Percentiles rank a stretch among this genome's conserved stretches.
These are phyloP conservation scores for Tubosaeta sp. DNA, from an alignment of 768 basidiomycete genomes.

Conservation along the genomic window DNA sequence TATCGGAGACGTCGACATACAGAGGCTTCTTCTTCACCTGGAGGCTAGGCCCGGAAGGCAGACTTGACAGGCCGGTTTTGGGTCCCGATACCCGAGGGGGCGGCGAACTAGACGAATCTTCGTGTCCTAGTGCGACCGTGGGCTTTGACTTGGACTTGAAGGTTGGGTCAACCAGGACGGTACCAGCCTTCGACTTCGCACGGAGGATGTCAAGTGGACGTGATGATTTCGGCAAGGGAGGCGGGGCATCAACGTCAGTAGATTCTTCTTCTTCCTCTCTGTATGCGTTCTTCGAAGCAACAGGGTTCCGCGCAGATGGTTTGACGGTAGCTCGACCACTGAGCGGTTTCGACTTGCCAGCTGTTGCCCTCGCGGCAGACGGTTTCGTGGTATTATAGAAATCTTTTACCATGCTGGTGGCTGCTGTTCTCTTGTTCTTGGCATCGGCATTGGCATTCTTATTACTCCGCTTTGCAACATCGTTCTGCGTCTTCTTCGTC, in stretches of 20 bases:
- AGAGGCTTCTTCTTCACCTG: constrained; percentile 10
- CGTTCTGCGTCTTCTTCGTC: background rate
- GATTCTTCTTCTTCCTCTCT: constrained; percentile 9
- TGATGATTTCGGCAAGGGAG: constrained; percentile 10
- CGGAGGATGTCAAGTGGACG: constrained; percentile 29
- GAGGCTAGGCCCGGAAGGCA: background rate
- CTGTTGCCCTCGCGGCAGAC: background rate
- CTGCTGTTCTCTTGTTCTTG: background rate
- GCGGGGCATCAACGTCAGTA: background rate
- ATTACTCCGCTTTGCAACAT: background rate
- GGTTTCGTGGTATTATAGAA: constrained; percentile 9
- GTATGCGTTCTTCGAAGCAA: background rate
- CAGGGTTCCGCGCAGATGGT: background rate
- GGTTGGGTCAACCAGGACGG: background rate
- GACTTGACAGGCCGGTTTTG: background rate
- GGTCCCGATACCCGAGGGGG: background rate
- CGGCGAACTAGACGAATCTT: constrained; percentile 10
- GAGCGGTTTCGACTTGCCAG: constrained; percentile 2
- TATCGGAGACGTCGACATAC: constrained; percentile 24
- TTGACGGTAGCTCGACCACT: constrained; percentile 3
- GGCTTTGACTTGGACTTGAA: constrained; percentile 1
- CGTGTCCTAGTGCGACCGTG: background rate
- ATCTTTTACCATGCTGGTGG: constrained; percentile 9
- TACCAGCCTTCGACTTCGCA: constrained; percentile 3
- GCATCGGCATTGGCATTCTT: background rate